Evolutionary conservation across 1,139 yeast species (phyloP).

Genomic region (Arxiozyma bovina): DNA sequence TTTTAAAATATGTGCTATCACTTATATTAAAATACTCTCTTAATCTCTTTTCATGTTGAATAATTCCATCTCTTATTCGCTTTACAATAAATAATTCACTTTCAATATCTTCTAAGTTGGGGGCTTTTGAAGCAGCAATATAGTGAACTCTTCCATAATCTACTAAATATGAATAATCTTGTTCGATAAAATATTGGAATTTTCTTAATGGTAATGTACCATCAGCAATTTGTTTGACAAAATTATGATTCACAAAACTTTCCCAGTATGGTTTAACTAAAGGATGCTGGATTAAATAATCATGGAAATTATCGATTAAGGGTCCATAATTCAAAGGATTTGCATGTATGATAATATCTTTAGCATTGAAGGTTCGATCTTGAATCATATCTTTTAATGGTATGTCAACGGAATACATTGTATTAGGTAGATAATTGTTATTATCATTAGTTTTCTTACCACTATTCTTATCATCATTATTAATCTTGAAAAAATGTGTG

Average conservation of each 20-base stretch:
- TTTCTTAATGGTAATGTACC: conserved; percentile 41
- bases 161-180: no score
- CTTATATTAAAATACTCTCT: conserved; percentile 36
- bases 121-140: conserved; percentile 54
- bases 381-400: no score
- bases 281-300: conserved; percentile 49
- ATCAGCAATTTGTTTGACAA: conserved; percentile 44
- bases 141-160: conserved; percentile 63
- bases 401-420: no score
- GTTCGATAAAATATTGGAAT: conserved; percentile 50
- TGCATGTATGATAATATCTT: no score
- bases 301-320: conserved; percentile 36
- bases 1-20: conserved; percentile 32
- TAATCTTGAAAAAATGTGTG: no score
- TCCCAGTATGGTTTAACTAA: conserved; percentile 47
- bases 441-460: no score
- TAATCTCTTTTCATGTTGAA: conserved; percentile 46
- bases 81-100: conserved; percentile 44
- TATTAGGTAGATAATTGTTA: no score
- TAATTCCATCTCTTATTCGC: conserved; percentile 47
- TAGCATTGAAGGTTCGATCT: no score
- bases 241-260: conserved; percentile 51
- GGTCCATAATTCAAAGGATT: conserved; percentile 17
- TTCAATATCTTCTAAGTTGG: conserved; percentile 42
- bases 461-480: no score